These are phyloP conservation scores for Linnemannia zychae DNA, from an alignment of 192 early-diverging fungal genomes.

Conservation along the genomic window DNA sequence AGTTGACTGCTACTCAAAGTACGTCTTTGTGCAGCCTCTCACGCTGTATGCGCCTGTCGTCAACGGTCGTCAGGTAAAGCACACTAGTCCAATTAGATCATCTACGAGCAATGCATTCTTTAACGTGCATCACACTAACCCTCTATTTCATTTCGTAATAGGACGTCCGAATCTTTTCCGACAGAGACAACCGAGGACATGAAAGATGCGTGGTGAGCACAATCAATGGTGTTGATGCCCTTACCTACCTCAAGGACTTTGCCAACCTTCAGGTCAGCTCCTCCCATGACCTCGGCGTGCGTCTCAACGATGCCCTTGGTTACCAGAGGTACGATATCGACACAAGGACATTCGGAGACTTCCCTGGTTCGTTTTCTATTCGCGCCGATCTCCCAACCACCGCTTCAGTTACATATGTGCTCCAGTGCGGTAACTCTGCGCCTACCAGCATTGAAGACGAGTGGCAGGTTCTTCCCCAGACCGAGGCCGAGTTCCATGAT, in stretches of 20 bases:
- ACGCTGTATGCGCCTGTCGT: conserved; percentile 34
- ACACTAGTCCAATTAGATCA: background rate
- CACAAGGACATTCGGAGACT: background rate
- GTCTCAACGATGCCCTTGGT: conserved; percentile 35
- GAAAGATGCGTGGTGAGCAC: conserved; percentile 37
- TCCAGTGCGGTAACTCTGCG: background rate
- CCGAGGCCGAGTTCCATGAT: background rate
- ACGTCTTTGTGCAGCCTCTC: conserved; percentile 20
- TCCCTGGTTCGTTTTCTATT: background rate
- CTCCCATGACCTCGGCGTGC: conserved; percentile 48
- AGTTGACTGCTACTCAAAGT: conserved; percentile 30
- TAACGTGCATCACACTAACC: no score
- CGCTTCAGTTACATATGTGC: background rate
- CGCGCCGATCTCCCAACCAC: background rate
- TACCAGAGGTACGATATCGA: background rate
- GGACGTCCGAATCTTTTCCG: conserved; percentile 13
- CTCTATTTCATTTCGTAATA: background rate
- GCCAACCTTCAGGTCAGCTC: background rate
- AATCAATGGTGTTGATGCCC: conserved; percentile 34
- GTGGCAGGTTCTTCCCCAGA: background rate
- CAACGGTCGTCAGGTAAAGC: conserved; percentile 23
- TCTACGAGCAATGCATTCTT: no score
- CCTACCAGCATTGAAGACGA: background rate
- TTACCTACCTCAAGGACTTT: conserved; percentile 8
- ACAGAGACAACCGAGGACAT: background rate